phyloP scores from a whole-genome alignment of 2,329 filamentous ascomycete species.

The Akanthomyces lecanii region DNA sequence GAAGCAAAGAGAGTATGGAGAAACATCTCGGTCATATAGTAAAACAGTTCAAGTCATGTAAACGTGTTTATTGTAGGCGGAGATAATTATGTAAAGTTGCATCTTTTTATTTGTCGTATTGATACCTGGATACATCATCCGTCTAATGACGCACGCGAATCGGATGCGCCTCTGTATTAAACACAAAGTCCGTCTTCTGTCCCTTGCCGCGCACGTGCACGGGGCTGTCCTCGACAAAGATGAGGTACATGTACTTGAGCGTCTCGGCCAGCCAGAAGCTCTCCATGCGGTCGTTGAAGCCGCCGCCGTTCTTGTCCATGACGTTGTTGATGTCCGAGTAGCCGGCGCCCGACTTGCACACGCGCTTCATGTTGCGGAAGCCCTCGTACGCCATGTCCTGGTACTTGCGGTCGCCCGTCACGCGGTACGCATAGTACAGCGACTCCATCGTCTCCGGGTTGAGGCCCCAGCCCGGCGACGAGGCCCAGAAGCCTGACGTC shows the following conservation, averaged over 20 bases:
- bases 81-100: too few relatives aligned
- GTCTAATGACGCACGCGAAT: not conserved
- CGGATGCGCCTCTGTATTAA: slow-evolving; percentile 48
- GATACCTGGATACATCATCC: not conserved
- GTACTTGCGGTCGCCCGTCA: slow-evolving; percentile 70
- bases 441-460: slow-evolving; percentile 79
- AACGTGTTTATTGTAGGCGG: too few relatives aligned
- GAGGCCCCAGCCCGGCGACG: slow-evolving; percentile 57
- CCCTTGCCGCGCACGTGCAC: slow-evolving; percentile 42
- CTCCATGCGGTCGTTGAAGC: slow-evolving; percentile 68
- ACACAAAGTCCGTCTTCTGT: slow-evolving; percentile 39
- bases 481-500: slow-evolving; percentile 68
- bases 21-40: too few relatives aligned
- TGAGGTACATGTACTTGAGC: slow-evolving; percentile 77
- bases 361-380: slow-evolving; percentile 63
- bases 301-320: slow-evolving; percentile 56
- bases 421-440: slow-evolving; percentile 81
- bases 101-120: too few relatives aligned
- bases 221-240: slow-evolving; percentile 56
- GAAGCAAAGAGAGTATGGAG: too few relatives aligned
- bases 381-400: slow-evolving; percentile 82
- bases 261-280: slow-evolving; percentile 87
- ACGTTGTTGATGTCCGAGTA: slow-evolving; percentile 65
- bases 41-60: too few relatives aligned
- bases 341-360: slow-evolving; percentile 58